Evolutionary conservation across 306 rosid species (phyloP).

Genomic region (Citrullus colocynthis): DNA sequence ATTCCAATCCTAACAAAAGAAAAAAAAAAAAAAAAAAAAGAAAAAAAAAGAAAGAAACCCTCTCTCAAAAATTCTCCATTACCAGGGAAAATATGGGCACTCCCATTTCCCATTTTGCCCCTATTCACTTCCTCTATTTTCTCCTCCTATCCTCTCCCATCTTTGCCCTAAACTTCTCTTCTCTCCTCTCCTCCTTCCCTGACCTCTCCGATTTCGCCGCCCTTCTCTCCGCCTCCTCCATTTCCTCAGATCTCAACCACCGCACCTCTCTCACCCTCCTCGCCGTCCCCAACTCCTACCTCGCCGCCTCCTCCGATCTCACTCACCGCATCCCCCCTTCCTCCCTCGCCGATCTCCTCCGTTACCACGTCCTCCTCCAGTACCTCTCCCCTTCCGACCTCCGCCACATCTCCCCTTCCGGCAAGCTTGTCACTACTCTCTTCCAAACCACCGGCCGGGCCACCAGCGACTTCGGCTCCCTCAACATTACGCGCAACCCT

Average conservation of each 20-base stretch:
- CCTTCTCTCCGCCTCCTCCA: conserved; percentile 40
- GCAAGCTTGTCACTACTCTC: conserved; percentile 80
- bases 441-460: conserved; percentile 96
- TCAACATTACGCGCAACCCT: conserved; percentile 65
- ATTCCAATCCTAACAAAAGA: background rate
- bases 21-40: too few species aligned
- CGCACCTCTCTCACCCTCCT: conserved; percentile 76
- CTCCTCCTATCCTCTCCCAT: conserved; percentile 15
- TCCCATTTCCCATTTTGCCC: conserved; percentile 46
- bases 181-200: conserved; percentile 62
- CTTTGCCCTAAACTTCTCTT: conserved; percentile 48
- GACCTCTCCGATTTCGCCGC: conserved; percentile 59
- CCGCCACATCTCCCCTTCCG: conserved; percentile 50
- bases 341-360: conserved; percentile 69
- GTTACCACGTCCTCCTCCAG: conserved; percentile 86
- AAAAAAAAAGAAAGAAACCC: background rate
- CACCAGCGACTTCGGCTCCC: conserved; percentile 58
- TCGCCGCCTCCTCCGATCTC: conserved; percentile 37
- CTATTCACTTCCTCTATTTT: conserved; percentile 15
- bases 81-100: conserved; percentile 22
- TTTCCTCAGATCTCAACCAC: conserved; percentile 44
- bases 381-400: conserved; percentile 68
- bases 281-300: conserved; percentile 65
- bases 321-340: conserved; percentile 45
- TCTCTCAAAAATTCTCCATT: background rate